Evolutionary conservation across 176 grass and related monocot species (phyloP).

Genomic region (Triticum dicoccoides): DNA sequence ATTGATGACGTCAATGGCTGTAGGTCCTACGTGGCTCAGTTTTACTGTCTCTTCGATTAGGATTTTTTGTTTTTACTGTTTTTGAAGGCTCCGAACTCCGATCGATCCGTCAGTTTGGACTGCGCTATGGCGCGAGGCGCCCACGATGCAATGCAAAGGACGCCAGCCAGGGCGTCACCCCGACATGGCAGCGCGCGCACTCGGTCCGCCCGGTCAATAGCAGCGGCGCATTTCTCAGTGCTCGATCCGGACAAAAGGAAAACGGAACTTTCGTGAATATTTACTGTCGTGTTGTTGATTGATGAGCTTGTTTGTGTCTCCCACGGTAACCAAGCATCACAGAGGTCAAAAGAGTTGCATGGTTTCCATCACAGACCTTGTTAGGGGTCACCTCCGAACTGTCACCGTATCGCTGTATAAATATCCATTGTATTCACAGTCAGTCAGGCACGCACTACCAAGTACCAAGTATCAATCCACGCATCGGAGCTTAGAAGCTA

Average conservation of each 20-base stretch:
- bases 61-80: too few species aligned
- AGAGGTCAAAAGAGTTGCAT: slow-evolving; percentile 27
- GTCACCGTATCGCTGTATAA: background rate
- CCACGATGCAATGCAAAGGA: background rate
- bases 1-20: too few species aligned
- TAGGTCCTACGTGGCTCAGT: too few species aligned
- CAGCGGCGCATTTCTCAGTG: background rate
- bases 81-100: background rate
- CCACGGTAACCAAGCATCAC: background rate
- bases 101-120: background rate
- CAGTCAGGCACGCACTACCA: background rate
- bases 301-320: background rate
- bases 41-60: too few species aligned
- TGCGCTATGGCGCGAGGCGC: background rate
- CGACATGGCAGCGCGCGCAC: background rate
- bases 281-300: background rate
- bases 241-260: background rate
- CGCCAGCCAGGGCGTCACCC: background rate
- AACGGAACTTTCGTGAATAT: background rate
- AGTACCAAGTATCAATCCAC: background rate
- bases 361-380: slow-evolving; percentile 27
- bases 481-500: background rate
- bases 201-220: background rate
- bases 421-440: background rate
- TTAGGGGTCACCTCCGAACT: background rate